A percentile compares a stretch with the other conserved stretches of the same genome.
Conservation (phyloP, 805 yeast genomes). For the Kluyveromyces nonfermentans region DNA sequence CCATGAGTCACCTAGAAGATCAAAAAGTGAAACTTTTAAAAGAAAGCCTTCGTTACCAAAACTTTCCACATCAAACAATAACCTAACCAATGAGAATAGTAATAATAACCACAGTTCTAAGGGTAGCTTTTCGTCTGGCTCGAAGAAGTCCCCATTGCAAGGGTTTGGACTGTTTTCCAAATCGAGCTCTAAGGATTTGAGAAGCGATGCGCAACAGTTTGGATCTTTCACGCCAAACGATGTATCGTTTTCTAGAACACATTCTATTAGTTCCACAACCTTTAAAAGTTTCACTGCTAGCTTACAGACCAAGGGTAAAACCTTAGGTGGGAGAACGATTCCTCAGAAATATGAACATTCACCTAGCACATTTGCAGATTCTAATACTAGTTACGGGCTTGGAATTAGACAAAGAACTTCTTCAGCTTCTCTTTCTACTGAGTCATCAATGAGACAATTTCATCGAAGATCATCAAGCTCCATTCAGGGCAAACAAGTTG, state of each 20-base stretch:
- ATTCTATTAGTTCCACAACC: constrained; percentile 29
- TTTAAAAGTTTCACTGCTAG: constrained; percentile 25
- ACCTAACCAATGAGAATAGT: constrained; percentile 12
- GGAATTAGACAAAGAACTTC: constrained; percentile 41
- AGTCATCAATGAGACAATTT: background rate
- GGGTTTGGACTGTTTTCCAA: constrained; percentile 26
- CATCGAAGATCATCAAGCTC: constrained; percentile 7
- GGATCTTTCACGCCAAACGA: constrained; percentile 7
- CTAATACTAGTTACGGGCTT: constrained; percentile 19
- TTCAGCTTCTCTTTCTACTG: constrained; percentile 28
- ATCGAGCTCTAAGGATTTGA: constrained; percentile 20
- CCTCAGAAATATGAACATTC: constrained; percentile 37
- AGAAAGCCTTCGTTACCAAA: constrained; percentile 26
- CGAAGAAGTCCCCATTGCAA: constrained; percentile 27
- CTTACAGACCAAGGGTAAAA: constrained; percentile 31
- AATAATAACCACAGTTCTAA: constrained; percentile 1
- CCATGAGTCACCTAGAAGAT: constrained; percentile 8
- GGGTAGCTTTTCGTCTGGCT: constrained; percentile 12
- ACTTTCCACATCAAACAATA: constrained; percentile 19
- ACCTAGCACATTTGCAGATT: constrained; percentile 15
- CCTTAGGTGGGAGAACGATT: constrained; percentile 36
- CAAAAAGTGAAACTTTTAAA: constrained; percentile 16
- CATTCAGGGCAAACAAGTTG: constrained; percentile 34
- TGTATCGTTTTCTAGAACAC: constrained; percentile 21
- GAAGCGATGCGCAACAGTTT: constrained; percentile 1